Evolutionary conservation across 2,329 filamentous ascomycete species (phyloP), one percentile per base, ranked within the genome.

Genomic region (Aspergillus neotritici): DNA sequence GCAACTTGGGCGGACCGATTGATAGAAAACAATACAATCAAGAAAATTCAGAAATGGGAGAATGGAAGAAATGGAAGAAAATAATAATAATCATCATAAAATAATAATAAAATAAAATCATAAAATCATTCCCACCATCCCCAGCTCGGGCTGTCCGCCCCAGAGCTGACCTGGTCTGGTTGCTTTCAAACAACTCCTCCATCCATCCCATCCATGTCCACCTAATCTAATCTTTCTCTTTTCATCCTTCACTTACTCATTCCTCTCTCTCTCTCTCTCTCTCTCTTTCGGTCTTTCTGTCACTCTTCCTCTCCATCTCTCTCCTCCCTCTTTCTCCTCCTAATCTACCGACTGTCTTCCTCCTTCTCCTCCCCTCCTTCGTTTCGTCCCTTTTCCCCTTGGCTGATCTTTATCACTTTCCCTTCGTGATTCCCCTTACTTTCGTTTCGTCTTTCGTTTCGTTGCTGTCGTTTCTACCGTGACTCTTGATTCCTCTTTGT

Each of bases 281-380:
- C 37, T 44, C 44, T 51, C 48, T 55, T 46, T 36, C 36, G 35
- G 28, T 17, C 40, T n/a, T n/a, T n/a, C n/a, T n/a, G n/a, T n/a
- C n/a, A n/a, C n/a, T 17, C 49, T 43, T 39, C 44, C 44, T 50
- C 43, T 56, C 39, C 42, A 40, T 49, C 48, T 50, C 50, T 55
- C 53, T 51, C 48, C 36, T 54, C 42, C 44, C 46, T 51, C 54
- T 47, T 21, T 49, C 52, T 49, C 44, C n/a, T n/a, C n/a, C n/a
- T n/a, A n/a, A n/a, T n/a, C n/a, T n/a, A n/a, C n/a, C n/a, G n/a
- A n/a, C n/a, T n/a, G n/a, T n/a, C n/a, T n/a, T n/a, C 38, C 40
- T 41, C 17, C 43, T 46, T 48, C 25, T 16, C 13, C 15, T 44
- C 43, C 41, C 46, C 43, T 42, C 36, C 36, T 37, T 41, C 40